Evolutionary conservation across 163 green algal genomes (phyloP), one percentile per base, ranked within the genome.

Genomic region (Coccomyxa subellipsoidea): DNA sequence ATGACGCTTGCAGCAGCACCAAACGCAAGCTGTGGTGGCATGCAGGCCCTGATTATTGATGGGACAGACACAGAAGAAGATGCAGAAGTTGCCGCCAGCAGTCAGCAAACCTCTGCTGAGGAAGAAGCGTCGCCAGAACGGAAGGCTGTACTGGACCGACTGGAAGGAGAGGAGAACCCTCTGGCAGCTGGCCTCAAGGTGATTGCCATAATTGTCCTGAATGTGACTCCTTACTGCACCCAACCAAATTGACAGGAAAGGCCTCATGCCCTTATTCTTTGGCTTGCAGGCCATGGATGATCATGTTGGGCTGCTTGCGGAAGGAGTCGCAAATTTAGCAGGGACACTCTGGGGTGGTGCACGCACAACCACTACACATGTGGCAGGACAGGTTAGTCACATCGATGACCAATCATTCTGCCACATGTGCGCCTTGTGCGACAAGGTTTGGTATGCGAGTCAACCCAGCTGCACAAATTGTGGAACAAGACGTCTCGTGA

Each of bases 181-280:
- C 66, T 73, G 27, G 7, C 66, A 36, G 66, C 66, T 34, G 66
- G 66, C 66, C n/a, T 73, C 66, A 73, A 73, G 66, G 66, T 73
- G 21, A 18, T 18, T 59, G 21, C 23, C 15, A 12, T 59, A 18
- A 59, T 59, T n/a, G n/a, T n/a, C n/a, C n/a, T n/a, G n/a, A n/a
- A n/a, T n/a, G n/a, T n/a, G n/a, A n/a, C n/a, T n/a, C n/a, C n/a
- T n/a, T n/a, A n/a, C n/a, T n/a, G n/a, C n/a, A n/a, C n/a, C n/a
- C n/a, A n/a, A n/a, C n/a, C 47, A 66, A 66, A 66, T 66, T 12
- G 12, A 66, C 47, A 66, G 47, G 47, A 66, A 29, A 29, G 47
- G n/a, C n/a, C n/a, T n/a, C n/a, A n/a, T n/a, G n/a, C n/a, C n/a
- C n/a, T n/a, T n/a, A n/a, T n/a, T n/a, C n/a, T n/a, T n/a, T n/a